Conservation (phyloP, 1,284 basidiomycete genomes). For the Rhodotorula sp. region DNA sequence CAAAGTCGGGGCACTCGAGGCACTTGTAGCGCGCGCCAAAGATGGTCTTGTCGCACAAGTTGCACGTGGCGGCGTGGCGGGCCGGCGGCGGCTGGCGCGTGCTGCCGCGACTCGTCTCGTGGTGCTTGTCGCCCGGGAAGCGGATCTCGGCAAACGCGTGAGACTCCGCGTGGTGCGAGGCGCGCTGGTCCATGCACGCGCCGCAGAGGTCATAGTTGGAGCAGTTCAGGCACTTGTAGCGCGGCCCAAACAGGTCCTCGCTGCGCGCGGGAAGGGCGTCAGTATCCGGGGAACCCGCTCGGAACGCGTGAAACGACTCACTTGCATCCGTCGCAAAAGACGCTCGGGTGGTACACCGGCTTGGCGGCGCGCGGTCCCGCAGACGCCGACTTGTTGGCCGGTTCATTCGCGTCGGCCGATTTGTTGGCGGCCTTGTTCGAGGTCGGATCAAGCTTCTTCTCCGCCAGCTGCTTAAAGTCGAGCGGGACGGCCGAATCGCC, state of each 20-base stretch:
- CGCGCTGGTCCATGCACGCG: slow-evolving; percentile 23
- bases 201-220: slow-evolving; percentile 65
- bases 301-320: neutral
- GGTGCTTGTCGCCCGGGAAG: slow-evolving; percentile 11
- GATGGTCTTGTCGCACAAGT: slow-evolving; percentile 59
- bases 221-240: slow-evolving; percentile 46
- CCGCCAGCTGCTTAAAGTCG: slow-evolving; percentile 8
- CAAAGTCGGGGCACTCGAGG: slow-evolving; percentile 36
- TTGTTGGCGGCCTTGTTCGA: neutral
- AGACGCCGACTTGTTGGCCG: too few relatives aligned
- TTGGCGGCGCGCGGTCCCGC: neutral
- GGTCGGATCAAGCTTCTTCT: neutral
- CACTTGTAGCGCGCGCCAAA: slow-evolving; percentile 67
- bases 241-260: slow-evolving; percentile 45
- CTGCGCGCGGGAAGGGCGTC: neutral
- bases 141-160: slow-evolving; percentile 31
- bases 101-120: neutral
- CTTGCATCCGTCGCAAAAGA: slow-evolving; percentile 37
- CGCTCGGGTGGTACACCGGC: slow-evolving; percentile 14
- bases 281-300: neutral
- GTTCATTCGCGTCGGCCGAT: neutral
- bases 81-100: neutral
- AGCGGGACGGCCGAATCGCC: slow-evolving; percentile 46
- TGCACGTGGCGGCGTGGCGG: slow-evolving; percentile 43
- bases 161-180: slow-evolving; percentile 9